Evolutionary conservation across 1,284 basidiomycete genomes (phyloP), one percentile per base, ranked within the genome.

Genomic region (Marasmius tenuissimus): DNA sequence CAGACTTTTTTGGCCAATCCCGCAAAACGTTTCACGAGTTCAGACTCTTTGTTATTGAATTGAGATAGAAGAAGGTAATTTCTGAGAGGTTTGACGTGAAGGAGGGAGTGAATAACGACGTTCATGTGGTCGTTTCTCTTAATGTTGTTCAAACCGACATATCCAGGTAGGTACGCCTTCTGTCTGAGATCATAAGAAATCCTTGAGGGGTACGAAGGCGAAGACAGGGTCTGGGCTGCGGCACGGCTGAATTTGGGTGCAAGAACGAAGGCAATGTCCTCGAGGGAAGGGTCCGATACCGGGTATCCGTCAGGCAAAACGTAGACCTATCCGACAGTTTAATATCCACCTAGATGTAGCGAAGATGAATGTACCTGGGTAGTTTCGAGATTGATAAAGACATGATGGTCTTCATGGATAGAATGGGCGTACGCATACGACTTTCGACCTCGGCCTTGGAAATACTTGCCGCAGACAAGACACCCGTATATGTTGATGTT

Each of bases 401-500:
- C 97, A 69, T 98, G 95, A 74, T 99, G 97, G 74, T 97, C 96
- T 63, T 98, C 95, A 69, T 97, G 93, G 67, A 99, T 97, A 42
- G 95, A 93, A 78, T 99, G 97, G 11, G 95, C 87, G 76, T 97
- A 99, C 33, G 97, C 97, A 73, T 95, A 96, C 57, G 94, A 96
- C 50, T 85, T 92, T 65, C 90, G 88, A 18, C 97, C 96, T 68
- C 97, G 84, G 4, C 97, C 97, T 81, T 99, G 97, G 71, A 98
- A 99, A 78, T 98, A 99, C 76, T 97, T 98, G 59, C 97, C 97
- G 73, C 96, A 98, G 11, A 99, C 96, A 53, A 99, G 87, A 72
- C 97, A 99, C 22, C 94, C 95, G 71, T 99, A 99, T 65, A 94
- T 93, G 75, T 99, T 97, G 82, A 98, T 96, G 76, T 98, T 97